Conservation (phyloP, 257 asterid species). For the Apocynum venetum region DNA sequence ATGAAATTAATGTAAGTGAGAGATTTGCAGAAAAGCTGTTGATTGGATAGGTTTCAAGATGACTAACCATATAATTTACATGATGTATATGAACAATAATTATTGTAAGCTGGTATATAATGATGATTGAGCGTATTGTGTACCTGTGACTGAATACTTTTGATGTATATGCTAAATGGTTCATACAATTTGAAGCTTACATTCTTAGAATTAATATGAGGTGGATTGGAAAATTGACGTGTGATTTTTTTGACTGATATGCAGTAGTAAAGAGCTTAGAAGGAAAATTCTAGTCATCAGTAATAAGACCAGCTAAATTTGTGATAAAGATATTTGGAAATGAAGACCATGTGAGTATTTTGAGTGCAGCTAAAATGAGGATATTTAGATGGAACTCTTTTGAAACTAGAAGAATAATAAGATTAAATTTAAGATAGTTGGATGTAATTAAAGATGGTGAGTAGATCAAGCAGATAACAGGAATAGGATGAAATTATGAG, state of each 20-base stretch:
- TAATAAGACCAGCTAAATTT: neutral
- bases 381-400: neutral
- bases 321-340: neutral
- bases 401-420: neutral
- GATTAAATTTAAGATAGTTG: neutral
- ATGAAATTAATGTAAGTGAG: too few relatives aligned
- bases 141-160: neutral
- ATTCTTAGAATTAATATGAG: neutral
- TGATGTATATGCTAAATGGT: neutral
- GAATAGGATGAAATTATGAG: neutral
- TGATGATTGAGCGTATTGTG: neutral
- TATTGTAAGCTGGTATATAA: too few relatives aligned
- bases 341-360: neutral
- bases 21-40: too few relatives aligned
- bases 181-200: neutral
- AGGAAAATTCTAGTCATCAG: neutral
- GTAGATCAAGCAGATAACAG: neutral
- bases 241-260: neutral
- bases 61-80: too few relatives aligned
- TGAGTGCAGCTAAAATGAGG: neutral
- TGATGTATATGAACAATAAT: too few relatives aligned
- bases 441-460: neutral
- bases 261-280: neutral
- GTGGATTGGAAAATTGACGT: neutral
- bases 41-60: too few relatives aligned